A percentile compares a stretch with the other conserved stretches of the same genome.
phyloP scores from a whole-genome alignment of 768 basidiomycete species.

The Termitomyces sp. region DNA sequence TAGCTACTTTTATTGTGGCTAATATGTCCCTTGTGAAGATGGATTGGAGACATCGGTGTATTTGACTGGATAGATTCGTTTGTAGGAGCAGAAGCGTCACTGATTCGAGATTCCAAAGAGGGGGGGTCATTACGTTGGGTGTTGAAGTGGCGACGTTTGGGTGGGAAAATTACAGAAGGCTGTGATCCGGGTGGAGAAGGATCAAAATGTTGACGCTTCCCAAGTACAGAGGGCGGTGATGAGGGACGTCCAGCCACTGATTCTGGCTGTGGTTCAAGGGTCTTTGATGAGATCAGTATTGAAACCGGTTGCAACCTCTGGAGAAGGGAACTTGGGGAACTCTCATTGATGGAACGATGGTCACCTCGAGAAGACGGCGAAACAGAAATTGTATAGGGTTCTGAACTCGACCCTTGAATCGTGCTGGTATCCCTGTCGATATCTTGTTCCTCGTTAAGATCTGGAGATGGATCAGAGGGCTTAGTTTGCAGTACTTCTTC shows the following conservation, averaged over 20 bases:
- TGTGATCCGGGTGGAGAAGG: neutral
- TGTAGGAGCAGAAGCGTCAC: neutral
- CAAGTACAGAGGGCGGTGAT: neutral
- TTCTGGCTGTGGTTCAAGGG: neutral
- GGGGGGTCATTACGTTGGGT: neutral
- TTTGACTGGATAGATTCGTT: neutral
- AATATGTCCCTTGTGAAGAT: neutral
- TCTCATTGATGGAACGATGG: neutral
- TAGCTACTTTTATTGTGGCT: neutral
- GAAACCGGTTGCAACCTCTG: constrained; percentile 4
- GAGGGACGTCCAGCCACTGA: neutral
- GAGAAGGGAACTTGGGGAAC: neutral
- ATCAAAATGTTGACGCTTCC: constrained; percentile 3
- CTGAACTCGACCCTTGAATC: neutral
- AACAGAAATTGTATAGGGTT: neutral
- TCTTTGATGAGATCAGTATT: neutral
- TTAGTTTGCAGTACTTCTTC: neutral
- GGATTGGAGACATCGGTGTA: neutral
- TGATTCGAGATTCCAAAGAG: constrained; percentile 1
- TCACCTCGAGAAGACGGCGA: neutral
- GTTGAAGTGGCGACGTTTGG: constrained; percentile 1
- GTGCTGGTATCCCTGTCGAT: neutral
- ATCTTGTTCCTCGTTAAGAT: neutral
- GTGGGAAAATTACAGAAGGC: neutral
- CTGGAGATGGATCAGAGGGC: too few species aligned